Evolutionary conservation across 352 stramenopile genomes (phyloP), one percentile per base, ranked within the genome.

Genomic region (Globisporangium camurandrum): DNA sequence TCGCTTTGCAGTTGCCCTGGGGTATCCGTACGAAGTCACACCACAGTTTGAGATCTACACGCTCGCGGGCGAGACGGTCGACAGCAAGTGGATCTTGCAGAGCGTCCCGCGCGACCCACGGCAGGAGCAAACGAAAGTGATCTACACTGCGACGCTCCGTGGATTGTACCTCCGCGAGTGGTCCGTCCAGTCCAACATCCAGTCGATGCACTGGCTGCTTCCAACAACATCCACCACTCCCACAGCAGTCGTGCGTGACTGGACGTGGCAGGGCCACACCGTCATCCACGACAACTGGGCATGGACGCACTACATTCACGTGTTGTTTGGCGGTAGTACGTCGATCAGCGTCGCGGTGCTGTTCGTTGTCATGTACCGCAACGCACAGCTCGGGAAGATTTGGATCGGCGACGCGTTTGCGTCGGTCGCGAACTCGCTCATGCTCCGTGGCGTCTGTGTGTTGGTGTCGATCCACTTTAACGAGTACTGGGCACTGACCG

Each of bases 361-460:
- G 19, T 30, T 56, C 9, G 52, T 79, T 37, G 47, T 71, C 1
- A 59, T 65, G 12, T 67, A 59, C 7, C 65, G 61, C 26, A 69
- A 69, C 26, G 24, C 62, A 8, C 57, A 52, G 2, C 34, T 46
- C 5, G 62, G 66, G 3, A 56, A 62, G 39, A 48, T 74, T 51
- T 77, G 67, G 68, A 53, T 79, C 14, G 66, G 68, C 8, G 64
- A 69, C 34, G 65, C 62, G 2, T 75, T 79, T 24, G 60, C 61
- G 2, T 57, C 56, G 0, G 59, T 79, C n/a, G 75, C 68, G 0
- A 61, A 46, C 5, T 54, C 55, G 45, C 47, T 79, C 4, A 19
- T 73, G 1, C 50, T 64, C 24, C 68, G 68, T 12, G 68, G 68
- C 0, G 30, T 67, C 12, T 56, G 73, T 17, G 19, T 75, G 4